Conservation (phyloP, 176 grass and related monocot species). For the Musa beccarii region DNA sequence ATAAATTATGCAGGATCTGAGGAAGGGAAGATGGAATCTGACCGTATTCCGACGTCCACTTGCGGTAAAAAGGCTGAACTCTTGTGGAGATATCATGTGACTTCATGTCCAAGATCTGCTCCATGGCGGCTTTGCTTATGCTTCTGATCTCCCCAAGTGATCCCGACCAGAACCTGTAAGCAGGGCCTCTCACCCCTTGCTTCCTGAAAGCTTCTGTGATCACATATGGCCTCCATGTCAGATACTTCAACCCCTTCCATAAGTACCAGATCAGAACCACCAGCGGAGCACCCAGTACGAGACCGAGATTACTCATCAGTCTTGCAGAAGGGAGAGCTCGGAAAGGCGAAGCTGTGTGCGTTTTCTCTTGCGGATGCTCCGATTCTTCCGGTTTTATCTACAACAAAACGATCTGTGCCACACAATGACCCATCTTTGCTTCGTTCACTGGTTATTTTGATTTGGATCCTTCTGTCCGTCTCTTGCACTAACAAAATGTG, state of each 20-base stretch:
- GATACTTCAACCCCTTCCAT: constrained; percentile 18
- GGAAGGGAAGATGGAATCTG: neutral
- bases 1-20: neutral
- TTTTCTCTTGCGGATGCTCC: too few relatives aligned
- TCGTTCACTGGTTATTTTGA: too few relatives aligned
- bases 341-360: too few relatives aligned
- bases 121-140: neutral
- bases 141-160: constrained; percentile 24
- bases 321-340: too few relatives aligned
- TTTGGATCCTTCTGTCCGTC: too few relatives aligned
- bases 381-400: too few relatives aligned
- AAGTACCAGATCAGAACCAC: constrained; percentile 8
- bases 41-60: constrained; percentile 43
- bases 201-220: constrained; percentile 21
- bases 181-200: constrained; percentile 37
- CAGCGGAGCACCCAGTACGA: constrained; percentile 5
- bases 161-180: constrained; percentile 34
- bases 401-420: too few relatives aligned
- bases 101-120: constrained; percentile 18
- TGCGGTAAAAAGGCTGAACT: constrained; percentile 23
- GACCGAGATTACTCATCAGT: neutral
- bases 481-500: too few relatives aligned
- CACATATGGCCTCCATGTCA: constrained; percentile 34
- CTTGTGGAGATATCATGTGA: constrained; percentile 27
- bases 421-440: too few relatives aligned